Evolutionary conservation across 2,329 filamentous ascomycete genomes (phyloP), one percentile per base, ranked within the genome.

Genomic region (Gaeumannomyces tritici): DNA sequence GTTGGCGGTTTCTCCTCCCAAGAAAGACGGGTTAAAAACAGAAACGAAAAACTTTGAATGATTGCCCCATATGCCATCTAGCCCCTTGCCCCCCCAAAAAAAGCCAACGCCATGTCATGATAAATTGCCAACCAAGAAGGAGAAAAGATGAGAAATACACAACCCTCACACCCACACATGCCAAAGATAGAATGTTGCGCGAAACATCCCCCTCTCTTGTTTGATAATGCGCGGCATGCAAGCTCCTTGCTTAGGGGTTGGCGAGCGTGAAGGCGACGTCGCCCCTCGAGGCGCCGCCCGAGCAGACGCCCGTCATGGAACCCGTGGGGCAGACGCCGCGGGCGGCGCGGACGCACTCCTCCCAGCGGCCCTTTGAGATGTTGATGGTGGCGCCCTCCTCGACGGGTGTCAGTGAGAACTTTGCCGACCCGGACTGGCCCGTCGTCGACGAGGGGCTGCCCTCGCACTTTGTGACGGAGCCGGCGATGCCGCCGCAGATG

Each of bases 311-410:
- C 54, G 70, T 73, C 68, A 82, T 73, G 64, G 77, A 80, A 24
- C 80, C 80, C 9, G 76, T 79, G 26, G 79, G 80, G 68, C 80
- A 83, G 57, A 77, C 75, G 63, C 79, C 77, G 62, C 77, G 70
- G 59, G 81, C 82, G 21, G 82, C 82, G 55, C 79, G 75, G 61
- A 84, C 76, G 68, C 82, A 84, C 60, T 76, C 73, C 70, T 83
- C 79, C 81, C 82, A 83, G 28, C 76, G 72, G 26, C 75, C 75
- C 72, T 83, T 83, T 58, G 75, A 76, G 64, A 84, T 75, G 71
- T 79, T 80, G 70, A 85, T 83, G 21, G 76, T 80, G 27, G 77
- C 75, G 12, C 79, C 80, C 1, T 67, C 62, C 2, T 71, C 71
- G 21, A 74, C 72, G 1, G 78, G 74, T 29, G 71, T 74, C 21